A percentile compares a stretch with the other conserved stretches of the same genome.
Conservation (phyloP, 2,329 filamentous ascomycete species). For the Erysiphe pulchra region DNA sequence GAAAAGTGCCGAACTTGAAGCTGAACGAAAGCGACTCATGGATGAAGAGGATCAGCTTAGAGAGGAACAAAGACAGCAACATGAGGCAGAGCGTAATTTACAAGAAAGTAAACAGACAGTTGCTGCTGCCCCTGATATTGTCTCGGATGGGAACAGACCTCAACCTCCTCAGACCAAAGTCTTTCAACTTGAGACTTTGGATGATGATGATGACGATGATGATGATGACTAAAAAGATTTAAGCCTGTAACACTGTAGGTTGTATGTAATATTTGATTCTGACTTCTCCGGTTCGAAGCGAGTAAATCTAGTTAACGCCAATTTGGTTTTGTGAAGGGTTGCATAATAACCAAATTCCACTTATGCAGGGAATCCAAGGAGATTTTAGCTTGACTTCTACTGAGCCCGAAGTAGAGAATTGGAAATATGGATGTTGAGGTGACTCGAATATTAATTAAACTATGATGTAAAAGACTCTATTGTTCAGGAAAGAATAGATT, state of each 20-base stretch:
- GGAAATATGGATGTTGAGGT: no score
- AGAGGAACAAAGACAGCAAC: conserved; percentile 12
- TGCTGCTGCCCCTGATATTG: conserved; percentile 3
- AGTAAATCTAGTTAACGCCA: no score
- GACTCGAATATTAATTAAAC: no score
- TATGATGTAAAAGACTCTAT: no score
- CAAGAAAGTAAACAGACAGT: conserved; percentile 5
- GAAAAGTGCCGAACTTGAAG: conserved; percentile 15
- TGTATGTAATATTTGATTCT: no score
- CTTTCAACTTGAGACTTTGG: conserved; percentile 17
- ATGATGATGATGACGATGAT: conserved; percentile 15
- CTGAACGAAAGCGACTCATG: conserved; percentile 7
- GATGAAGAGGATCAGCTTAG: conserved; percentile 13
- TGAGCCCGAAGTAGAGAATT: no score
- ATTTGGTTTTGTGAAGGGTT: no score
- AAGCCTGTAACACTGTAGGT: not conserved
- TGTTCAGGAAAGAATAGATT: no score
- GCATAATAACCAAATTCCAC: no score
- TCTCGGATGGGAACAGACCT: conserved; percentile 5
- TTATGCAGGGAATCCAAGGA: no score
- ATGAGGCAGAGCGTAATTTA: conserved; percentile 10
- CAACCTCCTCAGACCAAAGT: conserved; percentile 14
- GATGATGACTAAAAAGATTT: not conserved
- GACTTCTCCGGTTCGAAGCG: no score
- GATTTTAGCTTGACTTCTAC: no score